These are phyloP conservation scores for Penicillium samsonianum DNA, from an alignment of 495 filamentous ascomycete species.

Conservation along the genomic window DNA sequence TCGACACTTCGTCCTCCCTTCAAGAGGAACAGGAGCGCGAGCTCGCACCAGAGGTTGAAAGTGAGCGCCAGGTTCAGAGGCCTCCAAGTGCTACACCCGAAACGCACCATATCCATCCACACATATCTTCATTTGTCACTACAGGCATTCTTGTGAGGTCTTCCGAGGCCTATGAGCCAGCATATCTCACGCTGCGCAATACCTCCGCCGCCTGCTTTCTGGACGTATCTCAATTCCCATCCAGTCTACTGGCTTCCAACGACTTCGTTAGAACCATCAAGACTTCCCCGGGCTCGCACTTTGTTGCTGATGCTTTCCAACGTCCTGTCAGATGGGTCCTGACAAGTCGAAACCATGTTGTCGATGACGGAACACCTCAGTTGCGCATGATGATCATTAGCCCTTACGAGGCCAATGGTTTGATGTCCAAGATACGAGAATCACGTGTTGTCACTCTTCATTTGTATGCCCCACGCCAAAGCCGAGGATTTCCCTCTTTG, in stretches of 20 bases:
- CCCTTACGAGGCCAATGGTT: conserved; percentile 59
- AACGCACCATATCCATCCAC: no score
- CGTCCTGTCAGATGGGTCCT: conserved; percentile 63
- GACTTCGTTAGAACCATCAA: conserved; percentile 27
- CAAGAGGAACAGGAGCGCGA: conserved; percentile 75
- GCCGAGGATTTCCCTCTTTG: conserved; percentile 42
- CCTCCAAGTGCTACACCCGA: conserved; percentile 45
- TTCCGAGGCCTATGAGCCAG: no score
- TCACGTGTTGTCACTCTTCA: conserved; percentile 48
- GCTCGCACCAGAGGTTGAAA: conserved; percentile 61
- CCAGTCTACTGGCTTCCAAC: conserved; percentile 31
- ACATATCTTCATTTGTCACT: conserved; percentile 44
- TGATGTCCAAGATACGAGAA: conserved; percentile 43
- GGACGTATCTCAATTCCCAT: no score
- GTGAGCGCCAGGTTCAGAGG: conserved; percentile 55
- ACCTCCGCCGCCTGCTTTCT: conserved; percentile 44
- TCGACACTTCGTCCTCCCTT: conserved; percentile 39
- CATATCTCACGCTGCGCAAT: no score
- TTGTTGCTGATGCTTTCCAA: conserved; percentile 49
- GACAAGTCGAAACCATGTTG: conserved; percentile 20
- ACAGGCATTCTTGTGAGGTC: conserved; percentile 19
- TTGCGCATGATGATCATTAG: conserved; percentile 57
- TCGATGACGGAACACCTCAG: conserved; percentile 9
- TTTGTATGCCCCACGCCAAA: conserved; percentile 59
- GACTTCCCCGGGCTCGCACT: no score